phyloP scores from a whole-genome alignment of 805 yeast genomes.

The Candida ovalis region DNA sequence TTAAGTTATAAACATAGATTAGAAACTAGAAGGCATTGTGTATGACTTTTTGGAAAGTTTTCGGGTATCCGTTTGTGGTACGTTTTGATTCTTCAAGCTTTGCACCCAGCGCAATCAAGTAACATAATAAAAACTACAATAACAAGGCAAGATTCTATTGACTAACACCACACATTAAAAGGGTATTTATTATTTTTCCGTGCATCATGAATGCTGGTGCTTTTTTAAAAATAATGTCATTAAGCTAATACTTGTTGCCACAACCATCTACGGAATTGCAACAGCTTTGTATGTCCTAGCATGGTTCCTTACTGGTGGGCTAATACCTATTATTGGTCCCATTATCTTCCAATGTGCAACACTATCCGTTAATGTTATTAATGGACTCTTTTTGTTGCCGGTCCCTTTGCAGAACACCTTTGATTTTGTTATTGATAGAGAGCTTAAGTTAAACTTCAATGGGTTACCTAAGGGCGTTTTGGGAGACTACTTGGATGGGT shows the following conservation, averaged over 20 bases:
- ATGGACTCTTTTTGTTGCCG: slow-evolving; percentile 30
- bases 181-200: slow-evolving; percentile 27
- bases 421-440: slow-evolving; percentile 28
- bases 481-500: slow-evolving; percentile 21
- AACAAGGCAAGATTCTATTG: slow-evolving; percentile 1
- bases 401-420: slow-evolving; percentile 28
- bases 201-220: slow-evolving; percentile 24
- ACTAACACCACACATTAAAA: slow-evolving; percentile 4
- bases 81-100: background rate
- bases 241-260: slow-evolving; percentile 19
- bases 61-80: slow-evolving; percentile 17
- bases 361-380: slow-evolving; percentile 28
- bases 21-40: background rate
- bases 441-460: slow-evolving; percentile 19
- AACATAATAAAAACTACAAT: background rate
- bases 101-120: background rate
- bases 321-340: slow-evolving; percentile 19
- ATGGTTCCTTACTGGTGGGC: slow-evolving; percentile 23
- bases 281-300: slow-evolving; percentile 12
- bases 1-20: too few relatives aligned
- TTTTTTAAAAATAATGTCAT: slow-evolving; percentile 20
- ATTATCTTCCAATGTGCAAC: slow-evolving; percentile 30
- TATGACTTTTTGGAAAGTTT: slow-evolving; percentile 11
- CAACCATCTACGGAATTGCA: slow-evolving; percentile 17
- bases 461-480: slow-evolving; percentile 23